Conservation (phyloP, 805 yeast genomes). For the Kluyveromyces nonfermentans region DNA sequence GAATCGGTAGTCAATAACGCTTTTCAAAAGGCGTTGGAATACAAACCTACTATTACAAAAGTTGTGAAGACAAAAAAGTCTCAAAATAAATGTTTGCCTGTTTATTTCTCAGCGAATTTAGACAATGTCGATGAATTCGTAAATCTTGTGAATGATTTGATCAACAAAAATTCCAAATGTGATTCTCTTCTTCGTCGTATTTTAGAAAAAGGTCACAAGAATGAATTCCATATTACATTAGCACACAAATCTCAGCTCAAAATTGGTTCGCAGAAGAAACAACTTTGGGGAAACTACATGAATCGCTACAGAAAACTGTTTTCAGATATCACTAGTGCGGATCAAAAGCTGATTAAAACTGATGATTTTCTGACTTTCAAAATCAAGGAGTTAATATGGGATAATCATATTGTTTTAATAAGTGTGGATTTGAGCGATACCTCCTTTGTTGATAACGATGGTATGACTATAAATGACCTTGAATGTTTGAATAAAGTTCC, state of each 20-base stretch:
- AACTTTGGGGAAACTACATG: constrained; percentile 22
- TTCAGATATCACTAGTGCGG: constrained; percentile 1
- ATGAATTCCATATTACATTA: constrained; percentile 58
- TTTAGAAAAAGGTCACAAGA: background rate
- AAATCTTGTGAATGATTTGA: constrained; percentile 5
- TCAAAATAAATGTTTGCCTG: constrained; percentile 22
- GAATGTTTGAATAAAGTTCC: constrained; percentile 36
- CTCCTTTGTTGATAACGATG: background rate
- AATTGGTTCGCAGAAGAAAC: constrained; percentile 20
- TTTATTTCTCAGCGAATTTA: constrained; percentile 39
- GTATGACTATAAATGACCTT: constrained; percentile 3
- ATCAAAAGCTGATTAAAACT: constrained; percentile 7
- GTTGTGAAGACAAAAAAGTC: constrained; percentile 12
- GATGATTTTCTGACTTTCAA: constrained; percentile 32
- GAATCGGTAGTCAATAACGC: constrained; percentile 37
- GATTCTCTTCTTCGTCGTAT: background rate
- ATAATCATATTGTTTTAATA: constrained; percentile 44
- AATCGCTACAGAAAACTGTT: constrained; percentile 14
- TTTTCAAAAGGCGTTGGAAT: constrained; percentile 42
- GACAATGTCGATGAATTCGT: constrained; percentile 14
- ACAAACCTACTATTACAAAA: constrained; percentile 44
- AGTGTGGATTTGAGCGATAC: constrained; percentile 30
- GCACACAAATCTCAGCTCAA: constrained; percentile 37
- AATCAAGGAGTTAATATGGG: constrained; percentile 40
- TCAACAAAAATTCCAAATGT: constrained; percentile 3